Base-by-base conservation (phyloP, 352 stramenopile genomes). In the Phytopythium aichiense region DNA sequence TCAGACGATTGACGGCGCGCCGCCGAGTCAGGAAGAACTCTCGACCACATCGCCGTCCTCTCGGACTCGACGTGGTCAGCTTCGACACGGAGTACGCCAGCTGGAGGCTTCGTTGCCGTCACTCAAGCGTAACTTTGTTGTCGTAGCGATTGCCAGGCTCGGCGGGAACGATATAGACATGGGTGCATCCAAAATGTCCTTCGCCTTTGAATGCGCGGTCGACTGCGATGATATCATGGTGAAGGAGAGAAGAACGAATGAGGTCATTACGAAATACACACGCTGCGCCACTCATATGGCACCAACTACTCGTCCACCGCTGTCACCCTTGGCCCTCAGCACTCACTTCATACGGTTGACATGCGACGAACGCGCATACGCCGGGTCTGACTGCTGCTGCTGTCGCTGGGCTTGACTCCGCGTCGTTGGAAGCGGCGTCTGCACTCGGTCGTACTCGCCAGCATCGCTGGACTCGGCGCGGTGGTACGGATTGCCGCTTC, bases 1-100 rank as follows among this genome's bases (percentile, higher is more conserved):
- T 43, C 30, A 31, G 53, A 58, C 33, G 53, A 58, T 18, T 58
- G 52, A 46, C 20, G 52, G 30, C 52, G 50, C 50, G 28, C 50
- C 30, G 50, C 33, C 50, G 50, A 57, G 30, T 13, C 50, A 8
- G 51, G 7, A 20, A 13, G 6, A 18, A 30, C 25, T 18, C 22
- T 45, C 22, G 51, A 57, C 35, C 51, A 37, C 18, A 28, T 57
- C 30, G 51, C 31, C 25, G 13, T 57, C 18, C 51, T 57, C 6
- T 57, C 51, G 30, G 31, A 57, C 18, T n/a, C 53, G 31, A 33
- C 52, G 33, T 58, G 33, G 33, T 58, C 33, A 2, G 7, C 12
- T 12, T 53, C 46, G 49, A 40, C 49, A n/a, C 49, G 49, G 11
- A 35, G 48, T 12, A 53, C 22, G 48, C 23, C 22, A 23, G 48